Evolutionary conservation across 345 rosid genomes (phyloP).

Genomic region (Abelmoschus esculentus): DNA sequence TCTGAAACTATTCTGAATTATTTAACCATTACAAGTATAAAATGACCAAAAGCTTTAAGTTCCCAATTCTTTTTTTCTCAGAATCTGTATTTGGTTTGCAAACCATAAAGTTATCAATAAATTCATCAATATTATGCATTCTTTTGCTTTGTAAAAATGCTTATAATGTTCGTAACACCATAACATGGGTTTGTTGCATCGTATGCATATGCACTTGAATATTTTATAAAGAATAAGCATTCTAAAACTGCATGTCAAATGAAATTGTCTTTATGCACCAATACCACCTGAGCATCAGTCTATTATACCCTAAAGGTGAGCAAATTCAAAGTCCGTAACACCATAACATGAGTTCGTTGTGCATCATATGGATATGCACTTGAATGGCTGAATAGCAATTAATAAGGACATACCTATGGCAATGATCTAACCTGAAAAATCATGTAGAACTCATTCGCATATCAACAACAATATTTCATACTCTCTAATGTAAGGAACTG

Average conservation of each 20-base stretch:
- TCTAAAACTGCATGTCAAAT: background rate
- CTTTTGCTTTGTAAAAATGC: background rate
- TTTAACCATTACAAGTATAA: background rate
- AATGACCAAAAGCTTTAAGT: constrained; percentile 13
- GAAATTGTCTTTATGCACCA: background rate
- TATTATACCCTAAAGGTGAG: background rate
- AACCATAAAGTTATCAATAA: background rate
- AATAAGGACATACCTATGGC: background rate
- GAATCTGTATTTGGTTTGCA: constrained; percentile 1
- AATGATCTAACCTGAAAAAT: background rate
- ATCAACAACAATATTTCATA: background rate
- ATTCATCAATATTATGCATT: background rate
- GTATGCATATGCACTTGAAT: too few relatives aligned
- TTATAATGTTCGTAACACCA: background rate
- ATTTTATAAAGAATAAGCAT: background rate
- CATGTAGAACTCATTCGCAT: background rate
- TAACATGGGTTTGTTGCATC: too few relatives aligned
- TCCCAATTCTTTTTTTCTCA: constrained; percentile 21
- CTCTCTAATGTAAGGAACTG: background rate
- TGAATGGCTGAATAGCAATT: background rate
- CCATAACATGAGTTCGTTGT: background rate
- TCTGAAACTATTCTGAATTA: background rate
- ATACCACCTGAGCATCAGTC: background rate
- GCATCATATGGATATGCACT: background rate
- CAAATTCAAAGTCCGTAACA: background rate